Conservation (phyloP, 108 stramenopile species). For the Parmales sp. region DNA sequence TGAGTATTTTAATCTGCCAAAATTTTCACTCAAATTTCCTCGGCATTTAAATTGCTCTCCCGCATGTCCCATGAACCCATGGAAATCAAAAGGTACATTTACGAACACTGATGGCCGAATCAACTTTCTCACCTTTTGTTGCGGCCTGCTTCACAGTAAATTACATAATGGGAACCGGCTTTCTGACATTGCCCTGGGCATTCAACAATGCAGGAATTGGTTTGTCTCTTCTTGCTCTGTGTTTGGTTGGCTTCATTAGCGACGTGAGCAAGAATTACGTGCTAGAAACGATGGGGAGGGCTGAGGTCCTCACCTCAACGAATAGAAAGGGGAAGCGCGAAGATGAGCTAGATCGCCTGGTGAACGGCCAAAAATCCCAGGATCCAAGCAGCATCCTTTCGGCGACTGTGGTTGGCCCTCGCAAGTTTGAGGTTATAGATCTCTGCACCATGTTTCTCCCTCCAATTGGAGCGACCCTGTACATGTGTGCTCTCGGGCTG, state of each 20-base stretch:
- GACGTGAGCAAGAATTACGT: constrained; percentile 31
- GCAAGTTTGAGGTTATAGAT: constrained; percentile 28
- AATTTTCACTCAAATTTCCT: too few relatives aligned
- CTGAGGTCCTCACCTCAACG: constrained; percentile 22
- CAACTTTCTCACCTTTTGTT: constrained; percentile 23
- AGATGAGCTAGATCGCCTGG: background rate
- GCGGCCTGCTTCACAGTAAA: constrained; percentile 40
- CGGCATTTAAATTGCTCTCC: too few relatives aligned
- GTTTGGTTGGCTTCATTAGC: constrained; percentile 11
- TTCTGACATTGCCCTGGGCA: constrained; percentile 40
- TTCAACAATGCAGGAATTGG: constrained; percentile 30
- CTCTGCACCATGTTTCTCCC: constrained; percentile 36
- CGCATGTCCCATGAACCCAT: too few relatives aligned
- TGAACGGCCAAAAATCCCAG: background rate
- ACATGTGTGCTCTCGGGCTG: constrained; percentile 22
- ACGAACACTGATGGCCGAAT: too few relatives aligned
- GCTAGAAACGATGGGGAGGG: constrained; percentile 28
- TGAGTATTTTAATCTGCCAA: too few relatives aligned
- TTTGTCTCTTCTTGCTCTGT: constrained; percentile 21
- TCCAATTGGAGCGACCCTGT: constrained; percentile 17
- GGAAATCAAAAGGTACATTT: too few relatives aligned
- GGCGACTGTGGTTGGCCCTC: constrained; percentile 15
- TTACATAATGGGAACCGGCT: constrained; percentile 43
- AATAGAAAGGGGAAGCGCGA: background rate
- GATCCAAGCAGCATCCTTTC: background rate